These are phyloP conservation scores for Aristolochia contorta DNA, from an alignment of 164 flowering plant species.

Conservation along the genomic window DNA sequence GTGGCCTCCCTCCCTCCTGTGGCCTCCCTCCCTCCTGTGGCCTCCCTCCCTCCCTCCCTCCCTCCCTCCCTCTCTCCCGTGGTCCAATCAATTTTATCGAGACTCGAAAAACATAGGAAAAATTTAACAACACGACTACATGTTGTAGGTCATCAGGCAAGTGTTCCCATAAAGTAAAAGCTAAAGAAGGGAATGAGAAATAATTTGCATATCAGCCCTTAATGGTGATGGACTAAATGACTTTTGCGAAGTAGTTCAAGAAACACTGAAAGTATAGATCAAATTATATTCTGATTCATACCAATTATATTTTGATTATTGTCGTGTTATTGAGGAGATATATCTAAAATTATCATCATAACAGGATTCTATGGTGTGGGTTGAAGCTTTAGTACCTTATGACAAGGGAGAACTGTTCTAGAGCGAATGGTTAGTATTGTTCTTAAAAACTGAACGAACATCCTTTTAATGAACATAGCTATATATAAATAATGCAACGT, in stretches of 20 bases:
- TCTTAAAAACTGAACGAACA: too few relatives aligned
- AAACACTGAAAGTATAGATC: conserved; percentile 48
- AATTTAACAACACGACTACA: too few relatives aligned
- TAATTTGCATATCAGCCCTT: conserved; percentile 72
- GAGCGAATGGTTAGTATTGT: conserved; percentile 18
- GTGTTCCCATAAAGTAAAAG: conserved; percentile 43
- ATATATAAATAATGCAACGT: too few relatives aligned
- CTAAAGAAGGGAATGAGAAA: conserved; percentile 48
- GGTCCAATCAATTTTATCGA: too few relatives aligned
- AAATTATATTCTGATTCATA: neutral
- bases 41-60: too few relatives aligned
- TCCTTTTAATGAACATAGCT: too few relatives aligned
- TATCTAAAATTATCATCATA: neutral
- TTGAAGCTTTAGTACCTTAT: conserved; percentile 83
- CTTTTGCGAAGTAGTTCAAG: conserved; percentile 69
- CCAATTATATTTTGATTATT: neutral
- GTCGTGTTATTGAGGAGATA: neutral
- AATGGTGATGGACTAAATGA: conserved; percentile 65
- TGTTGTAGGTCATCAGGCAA: conserved; percentile 56
- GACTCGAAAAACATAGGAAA: too few relatives aligned
- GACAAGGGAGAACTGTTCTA: conserved; percentile 89
- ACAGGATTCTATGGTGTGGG: conserved; percentile 93
- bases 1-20: too few relatives aligned
- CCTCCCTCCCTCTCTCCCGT: too few relatives aligned
- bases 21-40: too few relatives aligned